A percentile compares a stretch with the other conserved stretches of the same genome.
These are phyloP conservation scores for Cladochytrium replicatum DNA, from an alignment of 192 early-diverging fungal genomes.

Conservation along the genomic window DNA sequence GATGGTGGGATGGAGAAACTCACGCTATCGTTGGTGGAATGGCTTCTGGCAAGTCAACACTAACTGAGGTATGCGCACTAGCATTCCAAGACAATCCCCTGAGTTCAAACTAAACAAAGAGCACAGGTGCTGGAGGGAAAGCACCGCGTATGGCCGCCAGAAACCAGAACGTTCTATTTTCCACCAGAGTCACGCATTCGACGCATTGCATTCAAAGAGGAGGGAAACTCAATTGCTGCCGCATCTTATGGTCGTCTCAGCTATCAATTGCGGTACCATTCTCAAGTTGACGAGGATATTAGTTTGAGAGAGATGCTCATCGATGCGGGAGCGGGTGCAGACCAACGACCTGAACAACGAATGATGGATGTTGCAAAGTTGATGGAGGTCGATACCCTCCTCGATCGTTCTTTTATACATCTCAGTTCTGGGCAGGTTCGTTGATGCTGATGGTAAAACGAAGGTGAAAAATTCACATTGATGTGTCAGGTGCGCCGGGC, in stretches of 20 bases:
- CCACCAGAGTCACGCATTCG: conserved; percentile 3
- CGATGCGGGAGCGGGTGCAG: not conserved
- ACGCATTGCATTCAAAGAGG: conserved; percentile 20
- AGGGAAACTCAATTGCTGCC: conserved; percentile 16
- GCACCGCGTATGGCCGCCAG: too few species aligned
- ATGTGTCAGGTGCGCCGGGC: conserved; percentile 40
- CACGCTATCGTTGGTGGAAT: too few species aligned
- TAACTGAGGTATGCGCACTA: conserved; percentile 28
- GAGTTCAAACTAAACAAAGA: conserved; percentile 1
- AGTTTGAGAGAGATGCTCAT: conserved; percentile 8
- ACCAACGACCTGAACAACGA: not conserved
- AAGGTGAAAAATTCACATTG: conserved; percentile 6
- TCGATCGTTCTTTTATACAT: not conserved
- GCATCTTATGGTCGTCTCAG: conserved; percentile 25
- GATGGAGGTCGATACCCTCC: conserved; percentile 15
- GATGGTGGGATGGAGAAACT: too few species aligned
- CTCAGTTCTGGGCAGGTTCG: conserved; percentile 9
- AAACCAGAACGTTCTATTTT: conserved; percentile 19
- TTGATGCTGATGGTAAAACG: conserved; percentile 2
- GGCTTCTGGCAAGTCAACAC: conserved; percentile 40
- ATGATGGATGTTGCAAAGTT: conserved; percentile 5
- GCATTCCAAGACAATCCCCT: conserved; percentile 5
- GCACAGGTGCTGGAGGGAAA: conserved; percentile 11
- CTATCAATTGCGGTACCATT: conserved; percentile 43
- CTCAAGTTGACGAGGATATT: conserved; percentile 20